phyloP scores from a whole-genome alignment of 495 filamentous ascomycete species.

The Penicillium diatomitis region DNA sequence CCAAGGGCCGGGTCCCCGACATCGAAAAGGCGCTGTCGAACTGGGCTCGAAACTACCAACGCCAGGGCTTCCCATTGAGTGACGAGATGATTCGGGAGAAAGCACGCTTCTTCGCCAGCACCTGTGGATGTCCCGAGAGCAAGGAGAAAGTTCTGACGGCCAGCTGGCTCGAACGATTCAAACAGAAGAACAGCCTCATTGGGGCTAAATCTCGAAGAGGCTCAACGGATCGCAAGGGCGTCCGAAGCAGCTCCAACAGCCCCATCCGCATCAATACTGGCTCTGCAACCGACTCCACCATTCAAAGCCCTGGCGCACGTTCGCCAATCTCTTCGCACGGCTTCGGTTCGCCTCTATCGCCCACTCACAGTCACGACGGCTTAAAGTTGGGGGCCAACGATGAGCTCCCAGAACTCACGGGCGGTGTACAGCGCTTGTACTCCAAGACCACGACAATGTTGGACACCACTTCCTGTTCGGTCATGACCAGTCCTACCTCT shows the following conservation, averaged over 20 bases:
- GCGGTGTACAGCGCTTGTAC: conserved; percentile 46
- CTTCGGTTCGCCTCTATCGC: conserved; percentile 55
- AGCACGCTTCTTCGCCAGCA: conserved; percentile 74
- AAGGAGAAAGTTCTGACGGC: conserved; percentile 66
- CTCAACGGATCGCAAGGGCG: conserved; percentile 32
- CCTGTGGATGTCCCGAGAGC: conserved; percentile 64
- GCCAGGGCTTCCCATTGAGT: conserved; percentile 65
- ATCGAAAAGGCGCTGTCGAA: conserved; percentile 91
- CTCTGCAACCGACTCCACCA: conserved; percentile 43
- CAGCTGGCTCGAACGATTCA: conserved; percentile 93
- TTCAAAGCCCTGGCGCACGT: conserved; percentile 57
- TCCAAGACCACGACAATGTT: conserved; percentile 50
- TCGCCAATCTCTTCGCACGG: conserved; percentile 64
- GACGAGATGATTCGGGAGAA: conserved; percentile 83
- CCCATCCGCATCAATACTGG: conserved; percentile 37
- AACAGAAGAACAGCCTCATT: conserved; percentile 76
- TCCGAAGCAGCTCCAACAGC: conserved; percentile 44
- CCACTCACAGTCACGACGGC: conserved; percentile 59
- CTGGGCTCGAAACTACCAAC: conserved; percentile 75
- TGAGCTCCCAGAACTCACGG: conserved; percentile 41
- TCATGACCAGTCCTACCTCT: conserved; percentile 73
- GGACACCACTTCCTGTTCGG: conserved; percentile 48
- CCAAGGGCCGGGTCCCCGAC: conserved; percentile 88
- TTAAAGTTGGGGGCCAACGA: conserved; percentile 44
- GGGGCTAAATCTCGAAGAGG: conserved; percentile 58